A percentile compares a stretch with the other conserved stretches of the same genome.
These are phyloP conservation scores for Elongisporangium anandrum DNA, from an alignment of 352 stramenopile species.

Conservation along the genomic window DNA sequence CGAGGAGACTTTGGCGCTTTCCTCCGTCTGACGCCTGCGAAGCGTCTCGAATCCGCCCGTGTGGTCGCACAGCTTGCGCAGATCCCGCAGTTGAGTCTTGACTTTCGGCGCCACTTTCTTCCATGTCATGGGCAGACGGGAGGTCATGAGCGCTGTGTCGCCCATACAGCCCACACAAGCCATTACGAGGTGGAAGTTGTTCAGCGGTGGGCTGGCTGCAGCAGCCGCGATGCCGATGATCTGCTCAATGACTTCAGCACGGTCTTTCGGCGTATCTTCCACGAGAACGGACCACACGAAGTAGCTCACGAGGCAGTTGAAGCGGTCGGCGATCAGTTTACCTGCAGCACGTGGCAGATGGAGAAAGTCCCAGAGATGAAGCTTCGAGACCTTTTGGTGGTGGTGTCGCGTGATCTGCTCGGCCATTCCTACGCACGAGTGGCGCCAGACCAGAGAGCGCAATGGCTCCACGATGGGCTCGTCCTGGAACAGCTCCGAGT, in stretches of 20 bases:
- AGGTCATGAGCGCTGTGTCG: constrained; percentile 66
- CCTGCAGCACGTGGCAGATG: constrained; percentile 34
- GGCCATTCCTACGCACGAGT: constrained; percentile 46
- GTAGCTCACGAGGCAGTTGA: constrained; percentile 62
- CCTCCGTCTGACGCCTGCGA: constrained; percentile 40
- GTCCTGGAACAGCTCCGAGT: constrained; percentile 40
- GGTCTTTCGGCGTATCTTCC: constrained; percentile 60
- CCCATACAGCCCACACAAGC: constrained; percentile 68
- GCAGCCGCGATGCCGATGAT: constrained; percentile 63
- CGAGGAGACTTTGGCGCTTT: constrained; percentile 25
- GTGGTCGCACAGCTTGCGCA: constrained; percentile 66
- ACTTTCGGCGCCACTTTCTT: constrained; percentile 64
- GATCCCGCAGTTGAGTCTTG: constrained; percentile 56
- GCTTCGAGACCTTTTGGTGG: constrained; percentile 35
- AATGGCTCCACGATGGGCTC: constrained; percentile 35
- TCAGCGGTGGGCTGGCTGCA: constrained; percentile 32
- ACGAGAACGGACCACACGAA: constrained; percentile 75
- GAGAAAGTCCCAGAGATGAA: constrained; percentile 60
- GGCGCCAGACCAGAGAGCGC: constrained; percentile 42
- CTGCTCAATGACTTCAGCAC: constrained; percentile 62
- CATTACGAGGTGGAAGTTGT: constrained; percentile 83
- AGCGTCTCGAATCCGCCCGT: constrained; percentile 68
- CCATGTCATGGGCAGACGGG: constrained; percentile 60
- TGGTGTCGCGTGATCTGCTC: constrained; percentile 69
- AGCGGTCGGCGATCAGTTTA: constrained; percentile 52